phyloP scores from a whole-genome alignment of 768 basidiomycete genomes.

The Pisolithus orientalis region DNA sequence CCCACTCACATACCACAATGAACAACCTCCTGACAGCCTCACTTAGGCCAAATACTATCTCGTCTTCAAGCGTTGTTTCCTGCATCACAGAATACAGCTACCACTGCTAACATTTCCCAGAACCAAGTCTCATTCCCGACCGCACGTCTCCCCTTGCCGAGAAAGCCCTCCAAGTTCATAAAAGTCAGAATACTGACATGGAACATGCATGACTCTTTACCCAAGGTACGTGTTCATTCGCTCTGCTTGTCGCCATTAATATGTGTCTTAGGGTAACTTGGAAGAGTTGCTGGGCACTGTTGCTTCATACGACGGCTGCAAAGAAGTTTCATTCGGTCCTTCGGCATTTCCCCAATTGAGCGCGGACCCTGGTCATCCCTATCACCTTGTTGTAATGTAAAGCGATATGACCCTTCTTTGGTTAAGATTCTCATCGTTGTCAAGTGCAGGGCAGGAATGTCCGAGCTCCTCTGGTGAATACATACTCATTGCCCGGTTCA shows the following conservation, averaged over 20 bases:
- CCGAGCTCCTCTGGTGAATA: slow-evolving; percentile 64
- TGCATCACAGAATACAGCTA: slow-evolving; percentile 21
- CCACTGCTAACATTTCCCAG: slow-evolving; percentile 14
- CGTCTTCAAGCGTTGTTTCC: slow-evolving; percentile 51
- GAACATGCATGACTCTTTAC: slow-evolving; percentile 84
- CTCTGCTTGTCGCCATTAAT: slow-evolving; percentile 3
- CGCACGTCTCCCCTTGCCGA: slow-evolving; percentile 17
- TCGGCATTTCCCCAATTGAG: slow-evolving; percentile 42
- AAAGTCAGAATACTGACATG: slow-evolving; percentile 70
- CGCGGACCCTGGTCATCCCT: slow-evolving; percentile 53
- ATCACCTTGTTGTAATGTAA: slow-evolving; percentile 75
- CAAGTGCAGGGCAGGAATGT: slow-evolving; percentile 71
- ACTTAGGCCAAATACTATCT: slow-evolving; percentile 36
- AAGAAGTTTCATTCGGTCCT: slow-evolving; percentile 16
- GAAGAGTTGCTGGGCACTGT: slow-evolving; percentile 65
- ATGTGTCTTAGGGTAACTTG: slow-evolving; percentile 54
- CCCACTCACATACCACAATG: neutral
- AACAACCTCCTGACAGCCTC: neutral
- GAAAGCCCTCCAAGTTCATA: slow-evolving; percentile 37
- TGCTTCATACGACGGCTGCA: slow-evolving; percentile 32
- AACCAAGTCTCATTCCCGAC: slow-evolving; percentile 17
- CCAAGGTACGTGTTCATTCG: slow-evolving; percentile 44
- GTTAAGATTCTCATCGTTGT: slow-evolving; percentile 16
- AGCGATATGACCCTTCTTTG: slow-evolving; percentile 16
- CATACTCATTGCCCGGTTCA: neutral